Conservation (phyloP, 139 green algal species). For the Haematococcus lacustris region DNA sequence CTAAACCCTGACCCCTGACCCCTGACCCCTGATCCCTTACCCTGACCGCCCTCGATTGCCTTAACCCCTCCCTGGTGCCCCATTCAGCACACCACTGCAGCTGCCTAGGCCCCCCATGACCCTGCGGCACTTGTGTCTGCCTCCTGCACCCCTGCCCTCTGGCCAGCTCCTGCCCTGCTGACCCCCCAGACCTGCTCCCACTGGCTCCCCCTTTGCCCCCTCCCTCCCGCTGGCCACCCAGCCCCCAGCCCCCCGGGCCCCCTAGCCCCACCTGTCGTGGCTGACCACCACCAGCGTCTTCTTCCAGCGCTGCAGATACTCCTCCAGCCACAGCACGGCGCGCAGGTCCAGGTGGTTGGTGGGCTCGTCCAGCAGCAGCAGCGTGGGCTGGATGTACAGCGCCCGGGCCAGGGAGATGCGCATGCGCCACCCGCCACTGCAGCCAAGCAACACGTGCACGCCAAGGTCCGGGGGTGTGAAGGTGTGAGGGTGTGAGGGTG, state of each 20-base stretch:
- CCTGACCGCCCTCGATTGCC: neutral
- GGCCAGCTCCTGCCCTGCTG: no score
- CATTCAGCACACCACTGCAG: neutral
- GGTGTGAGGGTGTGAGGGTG: no score
- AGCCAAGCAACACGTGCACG: neutral
- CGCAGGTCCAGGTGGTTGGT: slow-evolving; percentile 97
- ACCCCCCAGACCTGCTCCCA: no score
- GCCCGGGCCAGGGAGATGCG: slow-evolving; percentile 96
- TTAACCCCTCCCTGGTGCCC: neutral
- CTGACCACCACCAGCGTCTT: slow-evolving; percentile 98
- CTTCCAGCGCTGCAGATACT: slow-evolving; percentile 94
- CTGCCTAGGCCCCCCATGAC: neutral
- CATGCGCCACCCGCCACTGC: slow-evolving; percentile 93
- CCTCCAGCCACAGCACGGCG: slow-evolving; percentile 84
- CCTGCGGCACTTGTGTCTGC: no score
- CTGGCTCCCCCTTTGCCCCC: neutral
- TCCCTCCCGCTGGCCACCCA: neutral
- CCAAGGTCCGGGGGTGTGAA: neutral
- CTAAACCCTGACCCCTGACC: neutral
- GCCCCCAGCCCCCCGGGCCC: no score
- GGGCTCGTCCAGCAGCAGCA: slow-evolving; percentile 97
- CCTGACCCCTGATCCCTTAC: neutral
- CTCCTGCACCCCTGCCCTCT: no score
- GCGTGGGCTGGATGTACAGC: slow-evolving; percentile 96
- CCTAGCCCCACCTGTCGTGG: slow-evolving; percentile 80